phyloP scores from a whole-genome alignment of 805 yeast species.

The Yueomyces sp. region DNA sequence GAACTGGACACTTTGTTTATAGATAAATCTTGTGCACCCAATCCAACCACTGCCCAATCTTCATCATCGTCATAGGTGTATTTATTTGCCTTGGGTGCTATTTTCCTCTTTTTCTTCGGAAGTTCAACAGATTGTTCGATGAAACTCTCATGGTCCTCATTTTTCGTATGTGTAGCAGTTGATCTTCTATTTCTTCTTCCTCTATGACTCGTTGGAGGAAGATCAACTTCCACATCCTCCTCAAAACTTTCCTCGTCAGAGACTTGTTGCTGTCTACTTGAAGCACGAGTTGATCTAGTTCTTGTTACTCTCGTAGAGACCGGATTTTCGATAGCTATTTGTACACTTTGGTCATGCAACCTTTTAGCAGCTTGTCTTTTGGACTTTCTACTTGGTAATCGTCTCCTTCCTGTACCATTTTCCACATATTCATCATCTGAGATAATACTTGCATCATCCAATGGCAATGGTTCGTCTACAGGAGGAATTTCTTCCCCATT shows the following conservation, averaged over 20 bases:
- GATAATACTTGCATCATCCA: background rate
- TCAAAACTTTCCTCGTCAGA: slow-evolving; percentile 15
- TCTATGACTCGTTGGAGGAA: background rate
- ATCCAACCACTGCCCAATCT: slow-evolving; percentile 21
- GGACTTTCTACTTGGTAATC: background rate
- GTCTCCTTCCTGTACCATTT: background rate
- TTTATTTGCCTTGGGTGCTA: slow-evolving; percentile 3
- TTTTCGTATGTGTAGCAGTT: background rate
- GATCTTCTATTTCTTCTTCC: background rate
- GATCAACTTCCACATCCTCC: slow-evolving; percentile 17
- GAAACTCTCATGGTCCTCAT: background rate
- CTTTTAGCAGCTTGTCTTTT: background rate
- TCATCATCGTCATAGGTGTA: slow-evolving; percentile 22
- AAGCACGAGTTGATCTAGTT: slow-evolving; percentile 8
- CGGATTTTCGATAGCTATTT: background rate
- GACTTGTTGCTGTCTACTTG: slow-evolving; percentile 19
- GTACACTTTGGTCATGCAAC: background rate
- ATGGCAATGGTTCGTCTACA: background rate
- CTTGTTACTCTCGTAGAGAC: background rate
- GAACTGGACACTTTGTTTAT: slow-evolving; percentile 8
- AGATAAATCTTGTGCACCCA: slow-evolving; percentile 22
- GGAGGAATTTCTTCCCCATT: background rate
- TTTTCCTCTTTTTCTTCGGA: slow-evolving; percentile 4
- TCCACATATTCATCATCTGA: background rate
- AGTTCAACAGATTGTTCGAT: background rate